Percentiles rank a stretch among this genome's conserved stretches.
These are phyloP conservation scores for Sistotremastrum niveocremeum DNA, from an alignment of 768 basidiomycete species.

Conservation along the genomic window DNA sequence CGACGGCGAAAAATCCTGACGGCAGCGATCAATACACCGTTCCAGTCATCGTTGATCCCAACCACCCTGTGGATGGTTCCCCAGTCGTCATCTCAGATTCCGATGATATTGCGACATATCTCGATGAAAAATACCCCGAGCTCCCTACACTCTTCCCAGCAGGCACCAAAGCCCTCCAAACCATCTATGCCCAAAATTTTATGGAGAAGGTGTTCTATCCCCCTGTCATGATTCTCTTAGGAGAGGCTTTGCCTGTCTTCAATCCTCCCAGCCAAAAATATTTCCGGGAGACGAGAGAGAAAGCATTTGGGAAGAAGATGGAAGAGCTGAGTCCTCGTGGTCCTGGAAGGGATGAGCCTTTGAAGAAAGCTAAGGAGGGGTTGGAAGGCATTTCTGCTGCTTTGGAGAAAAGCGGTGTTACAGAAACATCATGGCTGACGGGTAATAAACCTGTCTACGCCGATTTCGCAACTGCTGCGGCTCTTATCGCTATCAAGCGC, in stretches of 20 bases:
- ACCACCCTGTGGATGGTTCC: conserved; percentile 8
- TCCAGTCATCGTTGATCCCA: conserved; percentile 53
- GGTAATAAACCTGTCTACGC: no score
- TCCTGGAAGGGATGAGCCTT: conserved; percentile 12
- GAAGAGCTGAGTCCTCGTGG: conserved; percentile 23
- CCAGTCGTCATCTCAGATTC: conserved; percentile 40
- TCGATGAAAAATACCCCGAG: conserved; percentile 54
- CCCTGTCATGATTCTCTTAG: conserved; percentile 8
- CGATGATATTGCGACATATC: conserved; percentile 56
- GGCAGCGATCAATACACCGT: conserved; percentile 53
- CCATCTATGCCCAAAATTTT: conserved; percentile 56
- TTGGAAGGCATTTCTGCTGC: conserved; percentile 16
- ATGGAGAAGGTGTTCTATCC: conserved; percentile 24
- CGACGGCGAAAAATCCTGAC: conserved; percentile 26
- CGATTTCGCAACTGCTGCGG: no score
- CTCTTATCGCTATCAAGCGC: no score
- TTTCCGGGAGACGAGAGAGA: conserved; percentile 23
- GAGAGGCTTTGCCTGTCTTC: conserved; percentile 6
- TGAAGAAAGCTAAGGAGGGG: conserved; percentile 16
- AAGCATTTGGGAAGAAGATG: conserved; percentile 18
- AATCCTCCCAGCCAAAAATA: conserved; percentile 18
- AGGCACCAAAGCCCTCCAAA: conserved; percentile 53
- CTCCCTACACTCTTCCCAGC: conserved; percentile 53
- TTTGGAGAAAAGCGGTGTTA: conserved; percentile 15
- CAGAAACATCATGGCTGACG: no score